Evolutionary conservation across 83 land plant genomes (phyloP).

Genomic region (Picea engelmannii): DNA sequence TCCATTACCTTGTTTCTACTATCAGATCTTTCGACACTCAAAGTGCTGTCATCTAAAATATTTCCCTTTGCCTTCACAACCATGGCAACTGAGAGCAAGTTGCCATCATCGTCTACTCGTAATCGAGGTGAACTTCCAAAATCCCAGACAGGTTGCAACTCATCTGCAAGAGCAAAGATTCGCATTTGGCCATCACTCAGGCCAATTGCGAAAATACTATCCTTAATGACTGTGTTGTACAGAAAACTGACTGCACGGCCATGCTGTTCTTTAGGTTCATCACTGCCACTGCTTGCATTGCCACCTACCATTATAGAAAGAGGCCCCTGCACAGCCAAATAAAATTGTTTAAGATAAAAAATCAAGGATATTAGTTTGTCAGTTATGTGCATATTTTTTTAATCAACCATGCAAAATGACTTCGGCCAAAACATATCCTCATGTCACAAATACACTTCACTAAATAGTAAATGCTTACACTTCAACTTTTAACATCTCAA

Average conservation of each 20-base stretch:
- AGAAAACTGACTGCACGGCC: conserved; percentile 63
- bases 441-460: neutral
- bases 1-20: conserved; percentile 26
- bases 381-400: neutral
- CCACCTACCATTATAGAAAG: conserved; percentile 49
- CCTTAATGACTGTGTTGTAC: conserved; percentile 74
- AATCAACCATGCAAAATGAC: neutral
- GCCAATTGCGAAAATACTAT: conserved; percentile 78
- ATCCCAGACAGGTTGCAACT: conserved; percentile 89
- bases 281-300: conserved; percentile 28
- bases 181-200: conserved; percentile 83
- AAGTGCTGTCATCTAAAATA: conserved; percentile 26
- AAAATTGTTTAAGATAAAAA: neutral
- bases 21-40: conserved; percentile 16
- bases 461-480: neutral
- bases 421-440: neutral
- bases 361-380: neutral
- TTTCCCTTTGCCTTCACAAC: conserved; percentile 59
- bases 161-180: conserved; percentile 94
- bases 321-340: conserved; percentile 73
- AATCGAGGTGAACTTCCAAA: conserved; percentile 61
- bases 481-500: neutral
- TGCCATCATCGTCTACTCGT: conserved; percentile 58
- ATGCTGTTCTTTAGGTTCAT: conserved; percentile 28
- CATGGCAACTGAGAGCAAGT: conserved; percentile 78